Percentiles rank a stretch among this genome's conserved stretches.
These are phyloP conservation scores for Penicillium bovifimosum DNA, from an alignment of 495 filamentous ascomycete species.

Conservation along the genomic window DNA sequence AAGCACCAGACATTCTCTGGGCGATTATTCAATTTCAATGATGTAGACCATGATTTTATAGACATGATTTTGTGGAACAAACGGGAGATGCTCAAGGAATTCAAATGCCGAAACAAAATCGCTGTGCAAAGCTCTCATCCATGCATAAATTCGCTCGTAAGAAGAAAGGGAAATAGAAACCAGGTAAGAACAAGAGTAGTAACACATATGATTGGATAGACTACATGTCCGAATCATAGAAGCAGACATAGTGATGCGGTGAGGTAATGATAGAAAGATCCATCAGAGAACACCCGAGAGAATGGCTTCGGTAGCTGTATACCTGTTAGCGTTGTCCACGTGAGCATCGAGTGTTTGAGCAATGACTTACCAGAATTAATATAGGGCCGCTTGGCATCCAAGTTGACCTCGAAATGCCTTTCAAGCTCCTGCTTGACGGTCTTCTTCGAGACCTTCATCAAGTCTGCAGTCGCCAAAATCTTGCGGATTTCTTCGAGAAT, in stretches of 20 bases:
- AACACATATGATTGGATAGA: constrained; percentile 9
- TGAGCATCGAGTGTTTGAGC: neutral
- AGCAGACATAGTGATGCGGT: neutral
- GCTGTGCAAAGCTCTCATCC: constrained; percentile 20
- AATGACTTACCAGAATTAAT: constrained; percentile 74
- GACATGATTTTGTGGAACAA: constrained; percentile 7
- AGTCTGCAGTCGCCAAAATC: constrained; percentile 81
- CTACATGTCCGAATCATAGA: neutral
- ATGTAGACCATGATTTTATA: constrained; percentile 8
- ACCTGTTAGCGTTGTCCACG: constrained; percentile 31
- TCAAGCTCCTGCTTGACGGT: constrained; percentile 92
- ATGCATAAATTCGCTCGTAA: constrained; percentile 23
- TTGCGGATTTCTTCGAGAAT: constrained; percentile 90
- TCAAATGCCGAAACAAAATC: constrained; percentile 6
- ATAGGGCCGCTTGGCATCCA: constrained; percentile 80
- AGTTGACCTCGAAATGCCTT: constrained; percentile 70
- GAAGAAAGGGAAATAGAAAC: constrained; percentile 2
- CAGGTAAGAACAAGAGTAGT: constrained; percentile 8
- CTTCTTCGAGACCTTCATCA: constrained; percentile 99
- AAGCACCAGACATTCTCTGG: constrained; percentile 14
- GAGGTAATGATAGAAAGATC: neutral
- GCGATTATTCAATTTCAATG: constrained; percentile 15
- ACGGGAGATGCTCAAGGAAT: constrained; percentile 9
- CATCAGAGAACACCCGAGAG: constrained; percentile 61
- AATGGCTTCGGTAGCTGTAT: constrained; percentile 65